A percentile compares a stretch with the other conserved stretches of the same genome.
Evolutionary conservation across 192 early-diverging fungal species (phyloP).

Genomic region (Coemansia guatemalensis): DNA sequence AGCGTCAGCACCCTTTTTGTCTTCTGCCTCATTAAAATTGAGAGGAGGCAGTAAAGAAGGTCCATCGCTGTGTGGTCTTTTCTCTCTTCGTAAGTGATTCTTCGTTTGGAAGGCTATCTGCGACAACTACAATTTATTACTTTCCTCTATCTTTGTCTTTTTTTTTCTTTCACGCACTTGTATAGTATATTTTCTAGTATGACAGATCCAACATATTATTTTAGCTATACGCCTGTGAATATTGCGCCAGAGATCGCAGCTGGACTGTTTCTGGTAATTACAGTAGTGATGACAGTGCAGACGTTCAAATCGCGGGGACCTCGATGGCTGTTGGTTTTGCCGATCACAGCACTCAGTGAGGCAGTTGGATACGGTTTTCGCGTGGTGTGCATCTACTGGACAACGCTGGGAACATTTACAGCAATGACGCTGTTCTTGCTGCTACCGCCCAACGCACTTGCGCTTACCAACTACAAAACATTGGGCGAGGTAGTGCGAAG

Average conservation of each 20-base stretch:
- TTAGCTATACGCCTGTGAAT: constrained; percentile 37
- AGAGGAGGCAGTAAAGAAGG: neutral
- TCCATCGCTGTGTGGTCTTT: neutral
- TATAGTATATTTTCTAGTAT: neutral
- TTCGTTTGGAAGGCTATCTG: neutral
- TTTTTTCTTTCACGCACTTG: neutral
- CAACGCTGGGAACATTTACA: constrained; percentile 38
- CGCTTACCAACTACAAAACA: constrained; percentile 53
- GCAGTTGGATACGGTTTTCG: constrained; percentile 43
- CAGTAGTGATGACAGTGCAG: constrained; percentile 8
- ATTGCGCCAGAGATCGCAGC: constrained; percentile 33
- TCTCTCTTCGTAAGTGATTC: neutral
- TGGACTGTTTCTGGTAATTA: constrained; percentile 8
- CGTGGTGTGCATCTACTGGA: constrained; percentile 30
- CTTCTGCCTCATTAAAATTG: neutral
- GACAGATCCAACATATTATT: constrained; percentile 17
- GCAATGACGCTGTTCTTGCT: constrained; percentile 43
- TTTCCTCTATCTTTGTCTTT: neutral
- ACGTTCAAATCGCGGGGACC: constrained; percentile 13
- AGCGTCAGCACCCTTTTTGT: neutral
- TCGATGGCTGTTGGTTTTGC: constrained; percentile 35
- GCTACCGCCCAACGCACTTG: constrained; percentile 53
- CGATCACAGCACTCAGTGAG: constrained; percentile 43
- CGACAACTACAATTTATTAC: neutral
- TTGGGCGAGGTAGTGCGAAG: constrained; percentile 34